Conservation (phyloP, 805 yeast genomes). For the Saccharomycopsis sp. region DNA sequence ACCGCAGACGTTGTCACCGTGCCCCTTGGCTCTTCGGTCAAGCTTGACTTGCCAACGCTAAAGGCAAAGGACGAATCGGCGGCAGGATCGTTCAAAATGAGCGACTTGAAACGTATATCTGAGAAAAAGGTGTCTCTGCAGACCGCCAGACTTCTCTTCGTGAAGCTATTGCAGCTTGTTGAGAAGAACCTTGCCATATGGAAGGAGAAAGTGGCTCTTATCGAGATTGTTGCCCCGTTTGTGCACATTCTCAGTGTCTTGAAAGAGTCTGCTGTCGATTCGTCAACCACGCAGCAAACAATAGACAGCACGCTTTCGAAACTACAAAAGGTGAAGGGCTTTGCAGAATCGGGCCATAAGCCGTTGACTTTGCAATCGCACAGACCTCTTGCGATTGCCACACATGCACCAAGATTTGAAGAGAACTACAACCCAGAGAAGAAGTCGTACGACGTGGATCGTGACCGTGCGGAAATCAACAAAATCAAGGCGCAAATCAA, state of each 20-base stretch:
- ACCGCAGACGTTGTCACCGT: not conserved
- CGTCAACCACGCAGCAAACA: constrained; percentile 22
- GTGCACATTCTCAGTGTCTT: constrained; percentile 36
- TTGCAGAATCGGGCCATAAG: constrained; percentile 43
- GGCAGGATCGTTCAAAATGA: constrained; percentile 2
- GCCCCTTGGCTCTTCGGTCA: not conserved
- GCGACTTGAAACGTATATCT: constrained; percentile 4
- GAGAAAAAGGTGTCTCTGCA: constrained; percentile 19
- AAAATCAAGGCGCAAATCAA: constrained; percentile 82
- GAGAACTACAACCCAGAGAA: constrained; percentile 94
- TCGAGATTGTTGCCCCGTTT: constrained; percentile 51
- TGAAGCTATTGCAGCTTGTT: constrained; percentile 28
- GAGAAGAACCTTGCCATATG: constrained; percentile 38
- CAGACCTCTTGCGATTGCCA: constrained; percentile 74
- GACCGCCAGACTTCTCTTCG: constrained; percentile 22
- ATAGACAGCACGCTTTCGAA: constrained; percentile 36
- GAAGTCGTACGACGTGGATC: constrained; percentile 82
- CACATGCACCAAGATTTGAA: constrained; percentile 86
- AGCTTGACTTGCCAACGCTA: not conserved
- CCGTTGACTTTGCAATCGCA: constrained; percentile 82
- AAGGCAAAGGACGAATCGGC: not conserved
- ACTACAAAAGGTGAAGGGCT: constrained; percentile 42
- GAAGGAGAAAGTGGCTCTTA: constrained; percentile 55
- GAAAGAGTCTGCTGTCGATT: constrained; percentile 29
- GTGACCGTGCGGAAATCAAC: constrained; percentile 71